Conservation (phyloP, 495 filamentous ascomycete species). For the Podospora tetraspora region DNA sequence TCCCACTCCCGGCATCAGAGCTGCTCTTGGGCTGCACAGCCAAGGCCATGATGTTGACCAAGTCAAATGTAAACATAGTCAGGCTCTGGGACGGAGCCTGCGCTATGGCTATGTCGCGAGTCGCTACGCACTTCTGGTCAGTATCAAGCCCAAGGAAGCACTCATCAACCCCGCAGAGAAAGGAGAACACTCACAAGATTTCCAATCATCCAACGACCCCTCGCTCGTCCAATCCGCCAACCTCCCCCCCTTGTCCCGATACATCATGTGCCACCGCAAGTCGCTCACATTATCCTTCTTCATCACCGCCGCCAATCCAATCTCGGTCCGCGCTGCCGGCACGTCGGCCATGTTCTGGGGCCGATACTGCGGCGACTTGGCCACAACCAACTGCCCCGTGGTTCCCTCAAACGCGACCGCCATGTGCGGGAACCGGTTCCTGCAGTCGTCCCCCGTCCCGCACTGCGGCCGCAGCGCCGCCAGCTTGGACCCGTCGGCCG, state of each 20-base stretch:
- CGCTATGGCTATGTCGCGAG: not conserved
- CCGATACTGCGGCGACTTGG: not conserved
- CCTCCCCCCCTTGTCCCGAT: not conserved
- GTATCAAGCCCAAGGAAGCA: not conserved
- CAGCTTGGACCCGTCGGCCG: not conserved
- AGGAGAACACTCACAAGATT: not conserved
- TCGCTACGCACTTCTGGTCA: not conserved
- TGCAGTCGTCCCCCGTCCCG: not conserved
- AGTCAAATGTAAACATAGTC: not conserved
- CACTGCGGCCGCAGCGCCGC: slow-evolving; percentile 5
- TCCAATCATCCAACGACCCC: not conserved
- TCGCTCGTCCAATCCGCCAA: not conserved
- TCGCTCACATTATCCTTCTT: not conserved
- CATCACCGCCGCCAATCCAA: not conserved
- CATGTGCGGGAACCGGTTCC: not conserved
- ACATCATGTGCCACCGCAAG: not conserved
- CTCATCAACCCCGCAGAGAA: no score
- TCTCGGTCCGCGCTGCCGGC: not conserved
- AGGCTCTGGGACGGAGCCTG: not conserved
- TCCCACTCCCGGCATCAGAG: no score
- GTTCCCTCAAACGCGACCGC: not conserved
- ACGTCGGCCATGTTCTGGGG: not conserved
- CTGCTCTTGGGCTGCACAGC: not conserved
- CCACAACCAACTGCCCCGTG: not conserved
- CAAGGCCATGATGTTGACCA: not conserved